phyloP scores from a whole-genome alignment of 2,329 filamentous ascomycete genomes.

The Tolypocladium pustulatum region DNA sequence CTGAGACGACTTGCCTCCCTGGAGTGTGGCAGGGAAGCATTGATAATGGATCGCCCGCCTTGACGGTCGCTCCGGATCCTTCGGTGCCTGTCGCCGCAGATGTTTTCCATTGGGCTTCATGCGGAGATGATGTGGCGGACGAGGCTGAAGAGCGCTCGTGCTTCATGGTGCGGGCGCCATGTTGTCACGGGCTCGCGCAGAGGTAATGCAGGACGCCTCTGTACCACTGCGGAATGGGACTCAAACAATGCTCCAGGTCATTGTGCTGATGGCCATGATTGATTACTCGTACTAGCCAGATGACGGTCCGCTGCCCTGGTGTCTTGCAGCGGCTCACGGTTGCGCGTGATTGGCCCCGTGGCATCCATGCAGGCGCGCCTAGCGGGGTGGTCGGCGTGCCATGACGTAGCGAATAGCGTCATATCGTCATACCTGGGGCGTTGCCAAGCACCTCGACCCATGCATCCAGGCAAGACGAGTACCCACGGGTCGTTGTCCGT shows the following conservation, averaged over 20 bases:
- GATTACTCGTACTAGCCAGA: too few species aligned
- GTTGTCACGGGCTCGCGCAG: too few species aligned
- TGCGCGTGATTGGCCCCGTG: not conserved
- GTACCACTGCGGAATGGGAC: too few species aligned
- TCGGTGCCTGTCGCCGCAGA: too few species aligned
- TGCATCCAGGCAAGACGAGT: not conserved
- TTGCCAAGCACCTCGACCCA: not conserved
- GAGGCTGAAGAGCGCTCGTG: not conserved
- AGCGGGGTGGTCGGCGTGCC: not conserved
- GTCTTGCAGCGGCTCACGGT: not conserved
- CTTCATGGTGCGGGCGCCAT: not conserved
- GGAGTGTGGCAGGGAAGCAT: too few species aligned
- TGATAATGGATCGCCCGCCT: not conserved
- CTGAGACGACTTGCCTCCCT: not conserved
- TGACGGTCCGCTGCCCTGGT: not conserved
- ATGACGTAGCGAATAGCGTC: slow-evolving; percentile 3
- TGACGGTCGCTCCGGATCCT: not conserved
- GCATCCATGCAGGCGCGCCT: not conserved
- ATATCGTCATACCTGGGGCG: not conserved
- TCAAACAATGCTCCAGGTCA: too few species aligned
- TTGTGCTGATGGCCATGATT: too few species aligned
- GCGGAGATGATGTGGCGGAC: not conserved
- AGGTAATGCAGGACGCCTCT: too few species aligned
- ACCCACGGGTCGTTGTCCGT: not conserved
- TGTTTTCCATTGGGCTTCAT: not conserved